These are phyloP conservation scores for Scheffersomyces cryptocercus DNA, from an alignment of 1,139 yeast species.

Conservation along the genomic window DNA sequence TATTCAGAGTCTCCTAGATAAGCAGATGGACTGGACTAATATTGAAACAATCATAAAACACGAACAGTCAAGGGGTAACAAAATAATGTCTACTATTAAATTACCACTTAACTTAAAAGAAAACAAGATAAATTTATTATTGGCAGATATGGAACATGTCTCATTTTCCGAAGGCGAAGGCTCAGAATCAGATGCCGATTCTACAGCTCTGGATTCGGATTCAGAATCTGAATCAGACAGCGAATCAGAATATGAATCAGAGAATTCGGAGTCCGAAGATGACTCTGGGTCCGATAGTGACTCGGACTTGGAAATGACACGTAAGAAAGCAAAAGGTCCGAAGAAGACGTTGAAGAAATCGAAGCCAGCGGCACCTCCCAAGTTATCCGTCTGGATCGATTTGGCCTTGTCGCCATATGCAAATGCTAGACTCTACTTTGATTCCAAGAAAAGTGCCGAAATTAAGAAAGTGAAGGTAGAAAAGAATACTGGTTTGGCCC, in stretches of 20 bases:
- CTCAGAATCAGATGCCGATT: conserved; percentile 18
- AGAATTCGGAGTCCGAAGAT: conserved; percentile 20
- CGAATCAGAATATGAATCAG: conserved; percentile 30
- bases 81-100: conserved; percentile 60
- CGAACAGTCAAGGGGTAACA: conserved; percentile 68
- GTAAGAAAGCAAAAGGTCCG: conserved; percentile 8
- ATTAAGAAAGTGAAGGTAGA: conserved; percentile 82
- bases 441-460: conserved; percentile 72
- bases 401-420: conserved; percentile 78
- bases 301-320: conserved; percentile 16
- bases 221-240: conserved; percentile 28
- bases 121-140: conserved; percentile 61
- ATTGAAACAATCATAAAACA: conserved; percentile 73
- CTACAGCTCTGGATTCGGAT: conserved; percentile 1
- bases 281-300: conserved; percentile 38
- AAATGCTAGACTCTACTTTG: conserved; percentile 85
- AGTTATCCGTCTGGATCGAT: conserved; percentile 64
- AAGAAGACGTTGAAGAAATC: conserved; percentile 7
- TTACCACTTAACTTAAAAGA: conserved; percentile 72
- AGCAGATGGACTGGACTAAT: conserved; percentile 94
- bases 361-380: conserved; percentile 18
- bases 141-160: conserved; percentile 49
- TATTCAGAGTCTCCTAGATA: conserved; percentile 66
- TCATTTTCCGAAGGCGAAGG: conserved; percentile 20
- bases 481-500: conserved; percentile 73